A percentile compares a stretch with the other conserved stretches of the same genome.
phyloP scores from a whole-genome alignment of 208 protist genomes.

The Acanthamoeba sp. region DNA sequence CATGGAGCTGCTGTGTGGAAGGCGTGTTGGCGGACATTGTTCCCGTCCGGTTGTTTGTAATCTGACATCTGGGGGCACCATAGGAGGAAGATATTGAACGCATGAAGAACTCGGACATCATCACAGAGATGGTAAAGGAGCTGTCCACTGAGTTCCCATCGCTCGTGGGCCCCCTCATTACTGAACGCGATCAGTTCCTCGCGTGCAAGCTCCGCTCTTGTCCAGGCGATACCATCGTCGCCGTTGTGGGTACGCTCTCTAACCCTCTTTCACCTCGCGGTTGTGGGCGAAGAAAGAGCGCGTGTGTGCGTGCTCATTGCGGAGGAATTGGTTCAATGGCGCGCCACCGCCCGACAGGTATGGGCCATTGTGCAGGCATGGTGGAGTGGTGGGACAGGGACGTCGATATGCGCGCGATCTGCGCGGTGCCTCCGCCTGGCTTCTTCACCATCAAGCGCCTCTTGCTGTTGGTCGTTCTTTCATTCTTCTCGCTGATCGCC shows the following conservation, averaged over 20 bases:
- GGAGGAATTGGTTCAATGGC: no score
- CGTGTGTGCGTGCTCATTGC: no score
- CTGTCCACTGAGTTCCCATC: constrained; percentile 18
- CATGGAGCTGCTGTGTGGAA: no score
- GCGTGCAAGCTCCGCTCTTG: constrained; percentile 10
- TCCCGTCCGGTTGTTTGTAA: no score
- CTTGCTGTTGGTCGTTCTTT: neutral
- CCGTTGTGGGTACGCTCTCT: neutral
- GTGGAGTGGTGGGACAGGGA: constrained; percentile 27
- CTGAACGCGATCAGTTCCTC: constrained; percentile 12
- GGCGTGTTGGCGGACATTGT: no score
- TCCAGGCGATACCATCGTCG: constrained; percentile 28
- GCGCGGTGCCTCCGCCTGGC: constrained; percentile 17
- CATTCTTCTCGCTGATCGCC: neutral
- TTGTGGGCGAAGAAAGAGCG: neutral
- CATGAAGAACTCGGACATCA: constrained; percentile 41
- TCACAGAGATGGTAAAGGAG: constrained; percentile 50
- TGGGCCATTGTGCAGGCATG: constrained; percentile 11
- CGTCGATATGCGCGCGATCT: neutral
- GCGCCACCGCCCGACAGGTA: neutral
- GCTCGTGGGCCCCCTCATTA: constrained; percentile 10
- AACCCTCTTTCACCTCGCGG: neutral
- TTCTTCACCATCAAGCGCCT: constrained; percentile 5
- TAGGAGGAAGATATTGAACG: constrained; percentile 57
- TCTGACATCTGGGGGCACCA: neutral